A percentile compares a stretch with the other conserved stretches of the same genome.
phyloP scores from a whole-genome alignment of 495 filamentous ascomycete genomes.

The Amorphotheca resinae region DNA sequence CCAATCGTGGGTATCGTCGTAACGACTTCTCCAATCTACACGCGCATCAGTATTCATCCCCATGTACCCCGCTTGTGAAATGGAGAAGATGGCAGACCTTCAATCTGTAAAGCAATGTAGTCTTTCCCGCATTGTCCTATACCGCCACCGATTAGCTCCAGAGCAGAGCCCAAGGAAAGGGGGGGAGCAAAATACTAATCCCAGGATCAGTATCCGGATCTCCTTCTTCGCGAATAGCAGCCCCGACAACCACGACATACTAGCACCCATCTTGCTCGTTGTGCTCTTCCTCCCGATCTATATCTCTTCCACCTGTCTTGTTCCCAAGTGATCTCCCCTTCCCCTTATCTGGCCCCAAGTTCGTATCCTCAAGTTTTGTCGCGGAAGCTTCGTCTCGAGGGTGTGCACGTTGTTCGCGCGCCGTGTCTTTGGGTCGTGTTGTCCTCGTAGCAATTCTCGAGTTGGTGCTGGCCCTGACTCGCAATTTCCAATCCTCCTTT shows the following conservation, averaged over 20 bases:
- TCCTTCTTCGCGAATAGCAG: constrained; percentile 90
- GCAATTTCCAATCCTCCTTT: no score
- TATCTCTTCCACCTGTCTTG: no score
- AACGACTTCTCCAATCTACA: constrained; percentile 91
- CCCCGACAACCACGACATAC: constrained; percentile 61
- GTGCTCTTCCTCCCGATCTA: constrained; percentile 4
- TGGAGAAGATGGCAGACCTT: constrained; percentile 47
- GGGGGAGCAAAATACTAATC: constrained; percentile 48
- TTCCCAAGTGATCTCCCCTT: not conserved
- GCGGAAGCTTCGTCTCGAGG: no score
- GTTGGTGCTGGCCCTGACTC: no score
- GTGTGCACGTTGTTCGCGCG: no score
- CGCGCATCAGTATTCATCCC: constrained; percentile 6
- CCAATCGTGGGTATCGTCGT: constrained; percentile 98
- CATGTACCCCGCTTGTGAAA: not conserved
- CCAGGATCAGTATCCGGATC: constrained; percentile 89
- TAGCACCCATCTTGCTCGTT: constrained; percentile 57
- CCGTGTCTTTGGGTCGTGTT: no score
- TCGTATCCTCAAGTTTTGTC: not conserved
- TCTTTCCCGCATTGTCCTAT: constrained; percentile 97
- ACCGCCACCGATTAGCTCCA: constrained; percentile 5
- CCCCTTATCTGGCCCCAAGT: not conserved
- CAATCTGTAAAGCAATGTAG: constrained; percentile 86
- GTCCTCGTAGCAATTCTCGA: no score
- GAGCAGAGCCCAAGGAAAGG: constrained; percentile 3